Conservation (phyloP, 495 filamentous ascomycete species). For the Penicillium desertorum region DNA sequence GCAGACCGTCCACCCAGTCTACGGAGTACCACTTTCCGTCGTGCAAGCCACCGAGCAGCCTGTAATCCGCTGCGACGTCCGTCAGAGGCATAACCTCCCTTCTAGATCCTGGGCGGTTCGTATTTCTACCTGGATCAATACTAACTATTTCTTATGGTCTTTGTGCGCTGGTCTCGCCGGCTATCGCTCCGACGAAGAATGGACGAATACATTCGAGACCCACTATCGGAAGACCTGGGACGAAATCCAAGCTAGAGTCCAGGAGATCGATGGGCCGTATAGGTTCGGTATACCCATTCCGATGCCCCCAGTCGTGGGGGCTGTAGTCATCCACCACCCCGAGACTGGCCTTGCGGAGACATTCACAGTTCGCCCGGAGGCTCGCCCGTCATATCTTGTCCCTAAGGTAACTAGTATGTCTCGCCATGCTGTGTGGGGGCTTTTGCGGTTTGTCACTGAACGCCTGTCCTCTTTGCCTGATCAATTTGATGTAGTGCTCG, state of each 20-base stretch:
- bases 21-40: neutral
- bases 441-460: neutral
- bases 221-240: neutral
- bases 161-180: neutral
- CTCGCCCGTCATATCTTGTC: neutral
- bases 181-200: neutral
- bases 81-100: neutral
- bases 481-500: neutral
- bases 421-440: neutral
- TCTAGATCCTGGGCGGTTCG: neutral
- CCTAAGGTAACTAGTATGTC: neutral
- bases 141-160: constrained; percentile 7
- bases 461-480: neutral
- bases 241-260: constrained; percentile 1
- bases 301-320: neutral
- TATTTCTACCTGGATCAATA: constrained; percentile 1
- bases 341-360: neutral
- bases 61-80: neutral
- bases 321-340: neutral
- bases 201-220: neutral
- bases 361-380: neutral
- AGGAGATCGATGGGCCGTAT: neutral
- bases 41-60: neutral
- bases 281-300: neutral
- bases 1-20: neutral